These are phyloP conservation scores for Kluyveromyces starmeri DNA, from an alignment of 805 yeast species.

Conservation along the genomic window DNA sequence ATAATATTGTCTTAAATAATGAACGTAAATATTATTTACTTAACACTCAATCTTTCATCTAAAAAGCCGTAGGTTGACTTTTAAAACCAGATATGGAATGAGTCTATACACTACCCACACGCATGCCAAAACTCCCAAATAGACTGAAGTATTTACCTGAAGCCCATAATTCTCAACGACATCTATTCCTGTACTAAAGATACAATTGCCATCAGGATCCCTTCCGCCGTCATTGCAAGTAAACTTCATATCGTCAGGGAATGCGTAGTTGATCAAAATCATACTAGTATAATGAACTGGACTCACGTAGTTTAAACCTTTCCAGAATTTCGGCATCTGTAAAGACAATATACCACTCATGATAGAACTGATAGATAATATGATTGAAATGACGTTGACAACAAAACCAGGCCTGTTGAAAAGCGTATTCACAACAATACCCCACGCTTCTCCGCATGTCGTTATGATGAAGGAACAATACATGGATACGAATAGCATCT, in stretches of 20 bases:
- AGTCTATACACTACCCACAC: slow-evolving; percentile 23
- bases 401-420: slow-evolving; percentile 75
- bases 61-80: slow-evolving; percentile 25
- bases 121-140: slow-evolving; percentile 29
- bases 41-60: slow-evolving; percentile 13
- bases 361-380: slow-evolving; percentile 62
- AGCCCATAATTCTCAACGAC: slow-evolving; percentile 47
- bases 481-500: slow-evolving; percentile 56
- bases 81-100: slow-evolving; percentile 18
- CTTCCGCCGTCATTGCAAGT: slow-evolving; percentile 39
- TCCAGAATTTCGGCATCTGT: slow-evolving; percentile 59
- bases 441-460: slow-evolving; percentile 77
- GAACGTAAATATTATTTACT: too few relatives aligned
- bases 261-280: slow-evolving; percentile 50
- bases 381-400: slow-evolving; percentile 57
- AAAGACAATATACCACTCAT: slow-evolving; percentile 83
- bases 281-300: slow-evolving; percentile 70
- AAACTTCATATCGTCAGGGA: slow-evolving; percentile 40
- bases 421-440: slow-evolving; percentile 67
- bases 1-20: too few relatives aligned
- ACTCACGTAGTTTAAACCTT: slow-evolving; percentile 65
- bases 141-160: slow-evolving; percentile 29
- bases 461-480: slow-evolving; percentile 46
- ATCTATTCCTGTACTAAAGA: slow-evolving; percentile 42
- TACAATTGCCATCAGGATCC: slow-evolving; percentile 33